Evolutionary conservation across 371 early-diverging fungal genomes (phyloP).

Genomic region (Chytridium lagenaria): DNA sequence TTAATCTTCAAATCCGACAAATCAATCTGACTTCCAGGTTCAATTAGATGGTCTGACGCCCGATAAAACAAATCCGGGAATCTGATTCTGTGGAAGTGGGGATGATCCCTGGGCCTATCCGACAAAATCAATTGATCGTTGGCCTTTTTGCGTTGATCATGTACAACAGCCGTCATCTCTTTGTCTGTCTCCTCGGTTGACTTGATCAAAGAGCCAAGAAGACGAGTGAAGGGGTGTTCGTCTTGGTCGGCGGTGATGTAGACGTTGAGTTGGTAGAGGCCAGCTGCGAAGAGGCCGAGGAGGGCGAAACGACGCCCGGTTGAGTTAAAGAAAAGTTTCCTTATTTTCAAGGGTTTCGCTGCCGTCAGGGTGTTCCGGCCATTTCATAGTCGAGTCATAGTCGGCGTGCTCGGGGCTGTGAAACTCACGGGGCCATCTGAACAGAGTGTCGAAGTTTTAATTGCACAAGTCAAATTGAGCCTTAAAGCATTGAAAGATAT

Average conservation of each 20-base stretch:
- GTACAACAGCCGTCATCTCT: conserved; percentile 18
- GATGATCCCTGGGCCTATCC: neutral
- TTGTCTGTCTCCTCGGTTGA: conserved; percentile 13
- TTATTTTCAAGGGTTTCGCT: conserved; percentile 28
- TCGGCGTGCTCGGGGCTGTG: conserved; percentile 31
- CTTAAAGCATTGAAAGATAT: neutral
- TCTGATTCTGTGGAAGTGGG: conserved; percentile 23
- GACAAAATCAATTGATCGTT: conserved; percentile 27
- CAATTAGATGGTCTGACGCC: conserved; percentile 42
- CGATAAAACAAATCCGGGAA: conserved; percentile 43
- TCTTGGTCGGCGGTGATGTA: conserved; percentile 26
- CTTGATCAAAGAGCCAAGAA: conserved; percentile 15
- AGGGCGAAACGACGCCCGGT: conserved; percentile 19
- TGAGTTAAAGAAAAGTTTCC: conserved; percentile 38
- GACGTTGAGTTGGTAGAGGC: conserved; percentile 33
- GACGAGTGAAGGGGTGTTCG: conserved; percentile 39
- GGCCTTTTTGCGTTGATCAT: conserved; percentile 13
- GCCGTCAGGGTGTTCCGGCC: conserved; percentile 31
- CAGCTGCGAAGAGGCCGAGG: conserved; percentile 19
- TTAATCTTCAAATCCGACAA: conserved; percentile 39
- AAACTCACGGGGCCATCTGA: conserved; percentile 49
- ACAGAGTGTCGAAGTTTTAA: neutral
- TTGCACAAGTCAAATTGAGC: neutral
- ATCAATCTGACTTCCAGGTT: conserved; percentile 37
- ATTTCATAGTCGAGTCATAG: conserved; percentile 14